These are phyloP conservation scores for Amanita molliuscula DNA, from an alignment of 768 basidiomycete species.

Conservation along the genomic window DNA sequence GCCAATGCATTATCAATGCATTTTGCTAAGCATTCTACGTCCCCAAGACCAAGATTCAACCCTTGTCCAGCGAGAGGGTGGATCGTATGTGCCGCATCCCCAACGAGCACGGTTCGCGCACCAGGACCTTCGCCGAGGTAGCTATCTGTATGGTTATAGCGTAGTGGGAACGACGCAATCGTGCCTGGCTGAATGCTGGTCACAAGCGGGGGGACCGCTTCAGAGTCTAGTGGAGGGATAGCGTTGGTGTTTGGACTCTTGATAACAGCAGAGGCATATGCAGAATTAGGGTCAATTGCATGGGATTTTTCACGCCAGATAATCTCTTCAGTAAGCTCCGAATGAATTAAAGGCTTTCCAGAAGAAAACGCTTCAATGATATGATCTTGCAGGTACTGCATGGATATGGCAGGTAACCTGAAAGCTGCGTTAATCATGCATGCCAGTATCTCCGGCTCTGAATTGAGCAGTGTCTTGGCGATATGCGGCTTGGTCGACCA, in stretches of 20 bases:
- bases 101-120: conserved; percentile 76
- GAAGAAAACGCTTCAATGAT: conserved; percentile 43
- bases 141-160: conserved; percentile 74
- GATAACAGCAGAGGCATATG: conserved; percentile 42
- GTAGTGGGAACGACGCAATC: conserved; percentile 83
- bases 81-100: conserved; percentile 92
- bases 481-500: conserved; percentile 84
- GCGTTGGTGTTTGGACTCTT: conserved; percentile 22
- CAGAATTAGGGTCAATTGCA: conserved; percentile 50
- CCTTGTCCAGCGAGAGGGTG: conserved; percentile 97
- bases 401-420: conserved; percentile 65
- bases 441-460: conserved; percentile 52
- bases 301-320: conserved; percentile 68
- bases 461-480: conserved; percentile 59
- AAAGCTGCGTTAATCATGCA: conserved; percentile 88
- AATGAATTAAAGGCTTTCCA: conserved; percentile 34
- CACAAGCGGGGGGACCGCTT: conserved; percentile 67
- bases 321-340: conserved; percentile 52
- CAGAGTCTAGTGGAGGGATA: conserved; percentile 51
- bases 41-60: conserved; percentile 85
- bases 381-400: conserved; percentile 54
- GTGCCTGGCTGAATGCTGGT: conserved; percentile 59
- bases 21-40: conserved; percentile 63
- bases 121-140: conserved; percentile 71
- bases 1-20: conserved; percentile 48